These are phyloP conservation scores for Clonostachys sp. DNA, from an alignment of 2,329 filamentous ascomycete genomes.

Conservation along the genomic window DNA sequence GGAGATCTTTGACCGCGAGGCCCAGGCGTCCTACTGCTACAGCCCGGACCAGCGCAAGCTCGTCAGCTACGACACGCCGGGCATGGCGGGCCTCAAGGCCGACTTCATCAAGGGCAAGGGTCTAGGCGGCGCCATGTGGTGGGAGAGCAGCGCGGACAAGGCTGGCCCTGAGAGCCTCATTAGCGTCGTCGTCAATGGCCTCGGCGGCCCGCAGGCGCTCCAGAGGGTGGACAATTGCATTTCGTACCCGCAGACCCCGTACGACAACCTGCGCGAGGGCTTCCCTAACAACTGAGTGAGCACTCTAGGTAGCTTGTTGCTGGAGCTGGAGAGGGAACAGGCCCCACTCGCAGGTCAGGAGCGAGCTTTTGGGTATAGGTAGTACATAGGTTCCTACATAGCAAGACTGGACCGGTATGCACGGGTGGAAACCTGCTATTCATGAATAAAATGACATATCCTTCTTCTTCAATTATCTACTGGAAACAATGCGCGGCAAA, in stretches of 20 bases:
- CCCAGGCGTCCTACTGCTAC: slow-evolving; percentile 75
- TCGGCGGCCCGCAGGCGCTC: slow-evolving; percentile 49
- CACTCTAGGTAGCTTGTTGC: background rate
- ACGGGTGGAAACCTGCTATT: no score
- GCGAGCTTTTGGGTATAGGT: no score
- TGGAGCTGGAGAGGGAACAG: no score
- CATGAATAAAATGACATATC: no score
- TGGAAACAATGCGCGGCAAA: no score
- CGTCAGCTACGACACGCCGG: slow-evolving; percentile 74
- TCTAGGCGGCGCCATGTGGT: slow-evolving; percentile 95
- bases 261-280: slow-evolving; percentile 62
- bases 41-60: slow-evolving; percentile 57
- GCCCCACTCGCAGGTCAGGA: no score
- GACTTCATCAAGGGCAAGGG: slow-evolving; percentile 61
- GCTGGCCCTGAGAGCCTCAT: slow-evolving; percentile 64
- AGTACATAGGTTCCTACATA: no score
- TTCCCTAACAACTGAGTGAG: slow-evolving; percentile 39
- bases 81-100: slow-evolving; percentile 65
- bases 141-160: slow-evolving; percentile 83
- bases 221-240: slow-evolving; percentile 55
- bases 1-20: slow-evolving; percentile 59
- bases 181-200: slow-evolving; percentile 50
- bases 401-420: no score
- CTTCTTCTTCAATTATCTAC: no score
- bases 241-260: slow-evolving; percentile 61